Conservation (phyloP, 441 rosid species). For the Corymbia calophylla region DNA sequence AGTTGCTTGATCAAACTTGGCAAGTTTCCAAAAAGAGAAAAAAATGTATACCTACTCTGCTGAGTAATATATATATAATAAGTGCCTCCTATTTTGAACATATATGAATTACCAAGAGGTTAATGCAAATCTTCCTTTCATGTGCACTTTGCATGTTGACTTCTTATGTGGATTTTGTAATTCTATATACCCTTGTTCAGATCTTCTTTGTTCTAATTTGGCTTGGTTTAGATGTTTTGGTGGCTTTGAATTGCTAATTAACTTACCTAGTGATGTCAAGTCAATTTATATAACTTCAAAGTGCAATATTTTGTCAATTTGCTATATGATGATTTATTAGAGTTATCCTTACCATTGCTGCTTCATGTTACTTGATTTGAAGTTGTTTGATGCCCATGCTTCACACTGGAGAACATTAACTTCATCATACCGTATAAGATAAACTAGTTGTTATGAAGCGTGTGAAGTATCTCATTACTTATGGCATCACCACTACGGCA, state of each 20-base stretch:
- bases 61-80: background rate
- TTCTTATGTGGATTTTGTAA: background rate
- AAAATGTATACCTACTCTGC: background rate
- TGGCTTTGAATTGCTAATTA: background rate
- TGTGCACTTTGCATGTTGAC: background rate
- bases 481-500: background rate
- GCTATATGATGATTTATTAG: too few species aligned
- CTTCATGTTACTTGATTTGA: background rate
- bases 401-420: background rate
- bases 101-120: background rate
- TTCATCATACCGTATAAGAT: background rate
- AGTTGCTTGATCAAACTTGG: background rate
- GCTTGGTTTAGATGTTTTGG: background rate
- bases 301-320: background rate
- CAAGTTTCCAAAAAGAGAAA: background rate
- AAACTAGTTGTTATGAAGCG: too few species aligned
- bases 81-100: background rate
- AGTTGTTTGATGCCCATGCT: background rate
- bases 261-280: accelerated
- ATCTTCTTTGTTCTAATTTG: background rate
- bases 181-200: background rate
- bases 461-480: background rate
- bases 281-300: background rate
- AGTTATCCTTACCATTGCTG: background rate
- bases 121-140: background rate